These are phyloP conservation scores for Diplodia intermedia DNA, from an alignment of 2,329 filamentous ascomycete species.

Conservation along the genomic window DNA sequence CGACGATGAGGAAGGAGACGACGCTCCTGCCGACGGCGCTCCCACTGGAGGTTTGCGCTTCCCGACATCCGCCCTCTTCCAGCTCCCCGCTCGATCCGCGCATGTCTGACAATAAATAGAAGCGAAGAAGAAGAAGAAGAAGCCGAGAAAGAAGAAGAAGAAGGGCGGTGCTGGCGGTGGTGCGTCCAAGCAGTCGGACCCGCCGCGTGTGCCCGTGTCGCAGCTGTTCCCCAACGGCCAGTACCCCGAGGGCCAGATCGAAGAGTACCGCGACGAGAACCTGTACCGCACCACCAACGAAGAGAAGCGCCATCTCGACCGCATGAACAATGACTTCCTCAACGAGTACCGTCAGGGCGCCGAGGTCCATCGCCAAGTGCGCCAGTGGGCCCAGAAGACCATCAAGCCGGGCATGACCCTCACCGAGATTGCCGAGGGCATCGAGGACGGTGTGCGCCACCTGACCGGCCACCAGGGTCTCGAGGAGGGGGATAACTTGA, in stretches of 20 bases:
- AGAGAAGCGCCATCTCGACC: slow-evolving; percentile 83
- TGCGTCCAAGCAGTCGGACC: slow-evolving; percentile 74
- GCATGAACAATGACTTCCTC: slow-evolving; percentile 79
- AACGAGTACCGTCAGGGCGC: slow-evolving; percentile 82
- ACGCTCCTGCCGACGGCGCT: slow-evolving; percentile 49
- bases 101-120: slow-evolving; percentile 38
- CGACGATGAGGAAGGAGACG: slow-evolving; percentile 62
- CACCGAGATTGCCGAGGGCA: slow-evolving; percentile 84
- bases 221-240: slow-evolving; percentile 74
- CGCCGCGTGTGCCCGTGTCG: slow-evolving; percentile 75
- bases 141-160: slow-evolving; percentile 74
- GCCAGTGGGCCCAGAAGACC: slow-evolving; percentile 79
- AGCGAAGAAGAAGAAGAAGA: slow-evolving; percentile 88
- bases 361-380: slow-evolving; percentile 88
- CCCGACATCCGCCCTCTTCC: slow-evolving; percentile 17
- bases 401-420: slow-evolving; percentile 82
- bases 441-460: slow-evolving; percentile 80
- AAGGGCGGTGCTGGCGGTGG: slow-evolving; percentile 51
- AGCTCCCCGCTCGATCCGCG: not conserved
- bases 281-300: slow-evolving; percentile 79
- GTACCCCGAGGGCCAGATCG: slow-evolving; percentile 80
- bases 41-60: slow-evolving; percentile 36
- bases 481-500: slow-evolving; percentile 77
- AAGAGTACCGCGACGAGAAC: slow-evolving; percentile 80
- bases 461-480: slow-evolving; percentile 78